Evolutionary conservation across 306 rosid species (phyloP), one percentile per base, ranked within the genome.

Genomic region (Medicago arabica): DNA sequence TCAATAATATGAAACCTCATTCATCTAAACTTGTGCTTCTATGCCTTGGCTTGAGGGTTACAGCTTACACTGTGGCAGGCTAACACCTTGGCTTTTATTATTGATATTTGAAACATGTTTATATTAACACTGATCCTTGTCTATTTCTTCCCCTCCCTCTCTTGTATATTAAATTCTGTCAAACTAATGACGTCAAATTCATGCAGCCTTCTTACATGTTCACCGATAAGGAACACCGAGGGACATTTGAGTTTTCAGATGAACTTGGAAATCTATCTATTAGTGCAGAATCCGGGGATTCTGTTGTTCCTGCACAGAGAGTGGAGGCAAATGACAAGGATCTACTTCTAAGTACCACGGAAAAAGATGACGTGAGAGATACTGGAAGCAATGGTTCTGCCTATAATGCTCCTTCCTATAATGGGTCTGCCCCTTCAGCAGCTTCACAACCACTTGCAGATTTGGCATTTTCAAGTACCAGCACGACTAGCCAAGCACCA

Each of bases 151-250:
- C 39, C 17, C n/a, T 7, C 49, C 74, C 41, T 57, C 75, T 76
- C 60, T 66, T 60, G 61, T 44, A 43, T 58, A 46, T 68, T 58
- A 41, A 80, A 61, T 64, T 68, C 49, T 77, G 50, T 58, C 66
- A 39, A 75, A 75, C 75, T 77, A 72, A 81, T 66, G 38, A 41
- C 12, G 9, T 46, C 8, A 51, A 78, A 75, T 86, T 53, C 78
- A 62, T 87, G 92, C 99, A 96, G 99, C 99, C 99, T 28, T 96
- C 99, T 18, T 96, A 96, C 85, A 90, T 92, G 99, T 96, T 96
- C 84, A 96, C 97, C 23, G 96, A 90, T 72, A 96, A 88, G 82
- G 99, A 96, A 77, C 99, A 92, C 85, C 86, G 97, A 51, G 98
- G 97, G 69, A 92, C 96, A 69, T 86, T 90, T 31, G 99, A 96